Conservation (phyloP, 306 rosid species). For the Chamaecrista fasciculata region DNA sequence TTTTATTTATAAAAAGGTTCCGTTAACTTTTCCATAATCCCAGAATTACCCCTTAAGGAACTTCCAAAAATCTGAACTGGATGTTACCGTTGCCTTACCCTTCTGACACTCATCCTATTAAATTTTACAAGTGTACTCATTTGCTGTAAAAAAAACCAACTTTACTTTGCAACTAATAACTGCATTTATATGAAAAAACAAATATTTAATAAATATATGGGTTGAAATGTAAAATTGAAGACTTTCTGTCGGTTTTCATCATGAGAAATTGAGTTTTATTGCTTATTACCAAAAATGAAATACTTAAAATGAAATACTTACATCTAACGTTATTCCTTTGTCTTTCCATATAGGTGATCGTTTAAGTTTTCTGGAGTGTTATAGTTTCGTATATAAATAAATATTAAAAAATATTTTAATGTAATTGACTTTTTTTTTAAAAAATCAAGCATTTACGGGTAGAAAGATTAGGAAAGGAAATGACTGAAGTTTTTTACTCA, state of each 20-base stretch:
- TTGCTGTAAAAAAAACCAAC: constrained; percentile 8
- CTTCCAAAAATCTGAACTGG: constrained; percentile 61
- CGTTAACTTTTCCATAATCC: constrained; percentile 65
- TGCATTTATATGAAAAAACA: no score
- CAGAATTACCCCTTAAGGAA: constrained; percentile 63
- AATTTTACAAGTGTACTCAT: constrained; percentile 28
- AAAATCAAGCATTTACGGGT: neutral
- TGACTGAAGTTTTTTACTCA: neutral
- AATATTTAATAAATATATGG: constrained; percentile 2
- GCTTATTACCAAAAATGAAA: neutral
- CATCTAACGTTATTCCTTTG: no score
- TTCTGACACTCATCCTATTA: constrained; percentile 39
- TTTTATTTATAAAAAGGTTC: constrained; percentile 42
- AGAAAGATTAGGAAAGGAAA: neutral
- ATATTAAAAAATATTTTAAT: no score
- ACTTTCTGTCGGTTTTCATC: neutral
- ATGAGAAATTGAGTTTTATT: neutral
- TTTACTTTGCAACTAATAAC: no score
- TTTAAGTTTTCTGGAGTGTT: no score
- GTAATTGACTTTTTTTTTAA: neutral
- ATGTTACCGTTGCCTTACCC: constrained; percentile 81
- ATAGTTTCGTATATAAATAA: no score
- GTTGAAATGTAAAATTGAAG: neutral
- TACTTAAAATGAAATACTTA: no score
- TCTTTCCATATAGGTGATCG: no score